Percentiles rank a stretch among this genome's conserved stretches.
These are phyloP conservation scores for Spinacia oleracea DNA, from an alignment of 179 eudicot genomes.

Conservation along the genomic window DNA sequence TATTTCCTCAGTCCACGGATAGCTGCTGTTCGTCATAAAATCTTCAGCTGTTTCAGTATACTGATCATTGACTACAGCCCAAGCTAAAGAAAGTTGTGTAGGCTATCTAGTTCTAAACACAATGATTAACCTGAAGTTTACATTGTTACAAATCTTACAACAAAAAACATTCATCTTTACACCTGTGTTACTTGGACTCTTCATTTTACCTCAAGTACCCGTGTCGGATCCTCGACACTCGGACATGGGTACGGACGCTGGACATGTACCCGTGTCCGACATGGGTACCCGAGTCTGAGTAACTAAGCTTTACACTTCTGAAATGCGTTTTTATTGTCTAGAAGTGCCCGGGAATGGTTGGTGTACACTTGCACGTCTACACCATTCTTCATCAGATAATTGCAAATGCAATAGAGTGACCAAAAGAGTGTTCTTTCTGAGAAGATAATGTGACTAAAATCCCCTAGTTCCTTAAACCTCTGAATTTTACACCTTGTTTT, in stretches of 20 bases:
- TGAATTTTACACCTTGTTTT: not conserved
- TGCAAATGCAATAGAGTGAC: not conserved
- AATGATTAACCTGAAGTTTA: not conserved
- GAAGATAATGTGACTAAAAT: not conserved
- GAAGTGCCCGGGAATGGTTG: not conserved
- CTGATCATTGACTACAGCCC: not conserved
- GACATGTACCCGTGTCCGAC: too few relatives aligned
- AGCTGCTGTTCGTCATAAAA: not conserved
- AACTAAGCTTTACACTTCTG: too few relatives aligned
- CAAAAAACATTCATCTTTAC: not conserved
- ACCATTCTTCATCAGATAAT: not conserved
- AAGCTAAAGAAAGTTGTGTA: not conserved
- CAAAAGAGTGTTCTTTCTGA: not conserved
- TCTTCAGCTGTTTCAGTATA: conserved; percentile 1
- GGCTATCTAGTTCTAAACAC: not conserved
- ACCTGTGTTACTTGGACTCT: too few relatives aligned
- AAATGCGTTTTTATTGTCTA: not conserved
- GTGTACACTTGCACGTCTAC: not conserved
- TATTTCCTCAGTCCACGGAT: not conserved
- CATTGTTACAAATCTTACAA: not conserved
- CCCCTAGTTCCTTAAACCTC: not conserved
- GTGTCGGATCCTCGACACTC: too few relatives aligned
- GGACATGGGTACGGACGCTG: too few relatives aligned
- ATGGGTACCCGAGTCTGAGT: too few relatives aligned
- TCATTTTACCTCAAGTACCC: too few relatives aligned